These are phyloP conservation scores for Hericium alpestre DNA, from an alignment of 768 basidiomycete genomes.

Conservation along the genomic window DNA sequence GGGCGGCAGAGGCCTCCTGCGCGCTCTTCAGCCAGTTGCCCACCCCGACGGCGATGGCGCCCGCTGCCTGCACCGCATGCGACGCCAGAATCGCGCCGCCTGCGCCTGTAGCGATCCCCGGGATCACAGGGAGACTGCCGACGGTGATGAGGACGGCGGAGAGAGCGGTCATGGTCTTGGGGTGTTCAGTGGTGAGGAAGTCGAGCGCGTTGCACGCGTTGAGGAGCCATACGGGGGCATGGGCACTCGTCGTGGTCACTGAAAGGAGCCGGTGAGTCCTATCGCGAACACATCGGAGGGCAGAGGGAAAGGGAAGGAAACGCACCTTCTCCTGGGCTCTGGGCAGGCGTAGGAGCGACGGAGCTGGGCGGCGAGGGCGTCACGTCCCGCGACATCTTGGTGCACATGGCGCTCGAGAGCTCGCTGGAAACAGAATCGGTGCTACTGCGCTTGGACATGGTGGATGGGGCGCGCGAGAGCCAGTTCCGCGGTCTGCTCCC, in stretches of 20 bases:
- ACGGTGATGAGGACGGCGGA: conserved; percentile 74
- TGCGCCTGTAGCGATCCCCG: conserved; percentile 55
- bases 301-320: background rate
- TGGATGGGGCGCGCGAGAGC: conserved; percentile 8
- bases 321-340: conserved; percentile 11
- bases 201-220: conserved; percentile 71
- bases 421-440: conserved; percentile 7
- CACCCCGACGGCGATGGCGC: conserved; percentile 67
- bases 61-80: conserved; percentile 66
- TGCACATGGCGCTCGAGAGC: background rate
- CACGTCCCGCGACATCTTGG: conserved; percentile 6
- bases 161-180: conserved; percentile 61
- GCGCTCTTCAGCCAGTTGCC: conserved; percentile 46
- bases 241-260: conserved; percentile 36
- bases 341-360: conserved; percentile 1
- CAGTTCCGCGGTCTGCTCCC: conserved; percentile 5
- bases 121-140: conserved; percentile 63
- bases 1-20: conserved; percentile 23
- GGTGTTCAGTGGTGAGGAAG: conserved; percentile 64
- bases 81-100: conserved; percentile 67
- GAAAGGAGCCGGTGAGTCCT: background rate
- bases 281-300: background rate
- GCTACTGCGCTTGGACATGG: conserved; percentile 1
- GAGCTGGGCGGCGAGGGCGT: conserved; percentile 2
- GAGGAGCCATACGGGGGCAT: conserved; percentile 67